A percentile compares a stretch with the other conserved stretches of the same genome.
Conservation (phyloP, 805 yeast genomes). For the Metschnikowia similis region DNA sequence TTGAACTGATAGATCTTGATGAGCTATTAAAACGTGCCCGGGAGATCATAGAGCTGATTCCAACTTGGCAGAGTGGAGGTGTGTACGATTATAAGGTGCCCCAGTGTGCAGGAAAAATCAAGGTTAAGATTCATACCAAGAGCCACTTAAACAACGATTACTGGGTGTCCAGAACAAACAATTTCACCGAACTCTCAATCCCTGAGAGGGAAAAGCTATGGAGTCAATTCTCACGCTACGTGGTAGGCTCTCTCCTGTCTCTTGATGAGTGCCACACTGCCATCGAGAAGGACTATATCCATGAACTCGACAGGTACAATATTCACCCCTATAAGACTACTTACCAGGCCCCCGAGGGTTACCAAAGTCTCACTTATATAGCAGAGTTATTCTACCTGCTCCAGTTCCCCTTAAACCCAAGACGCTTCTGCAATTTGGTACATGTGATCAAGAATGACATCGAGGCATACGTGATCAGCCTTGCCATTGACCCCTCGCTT, state of each 20-base stretch:
- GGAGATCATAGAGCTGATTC: conserved; percentile 10
- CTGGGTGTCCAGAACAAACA: conserved; percentile 18
- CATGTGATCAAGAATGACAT: conserved; percentile 20
- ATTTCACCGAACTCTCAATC: conserved; percentile 12
- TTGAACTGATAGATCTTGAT: conserved; percentile 9
- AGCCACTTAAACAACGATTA: conserved; percentile 13
- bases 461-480: conserved; percentile 29
- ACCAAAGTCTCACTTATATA: conserved; percentile 23
- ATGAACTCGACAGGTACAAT: conserved; percentile 27
- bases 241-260: conserved; percentile 14
- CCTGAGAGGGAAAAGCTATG: conserved; percentile 9
- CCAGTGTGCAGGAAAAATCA: conserved; percentile 11
- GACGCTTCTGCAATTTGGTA: conserved; percentile 36
- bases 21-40: conserved; percentile 9
- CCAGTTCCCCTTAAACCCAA: conserved; percentile 32
- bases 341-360: conserved; percentile 11
- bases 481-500: conserved; percentile 29
- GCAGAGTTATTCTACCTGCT: conserved; percentile 31
- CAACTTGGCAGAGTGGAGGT: conserved; percentile 12
- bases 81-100: conserved; percentile 12
- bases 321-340: conserved; percentile 14
- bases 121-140: conserved; percentile 12
- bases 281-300: conserved; percentile 34
- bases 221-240: conserved; percentile 10
- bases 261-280: conserved; percentile 29